Base-by-base conservation (phyloP, 2,329 filamentous ascomycete genomes). In the Thelonectria rubi region DNA sequence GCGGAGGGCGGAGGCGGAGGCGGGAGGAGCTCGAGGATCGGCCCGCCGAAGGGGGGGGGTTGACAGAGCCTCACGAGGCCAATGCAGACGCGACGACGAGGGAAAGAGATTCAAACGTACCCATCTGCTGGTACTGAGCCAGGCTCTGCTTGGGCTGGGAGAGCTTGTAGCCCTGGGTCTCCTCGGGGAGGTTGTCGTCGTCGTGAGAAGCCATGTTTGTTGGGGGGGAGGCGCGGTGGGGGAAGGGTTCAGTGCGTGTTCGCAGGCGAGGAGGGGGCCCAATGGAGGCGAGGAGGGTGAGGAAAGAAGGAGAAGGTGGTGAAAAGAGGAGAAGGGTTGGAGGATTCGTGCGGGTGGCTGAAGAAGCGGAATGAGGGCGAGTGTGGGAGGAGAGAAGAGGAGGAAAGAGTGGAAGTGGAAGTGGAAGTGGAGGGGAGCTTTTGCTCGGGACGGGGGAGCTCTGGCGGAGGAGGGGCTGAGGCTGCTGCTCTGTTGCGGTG, bases 81-180 rank as follows among this genome's bases (percentile, higher is more conserved):
- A 52, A 53, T 37, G 30, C 14, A 46, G n/a, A 18, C 18, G 42
- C 24, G 11, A 21, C 55, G 12, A 7, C 24, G 24, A 24, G 7
- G 54, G 51, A 26, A 53, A 20, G 20, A 47, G 43, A 45, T 30
- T 42, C 17, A 73, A 24, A 34, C 91, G 75, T 84, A 97, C 93
- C 95, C 81, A 99, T 91, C 78, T 97, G 85, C 76, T 94, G 86
- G 81, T 97, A 97, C 80, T 97, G 92, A 67, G 94, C 92, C 75
- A 99, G 86, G 72, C 92, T 96, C 87, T 98, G 97, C 90, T 97
- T 97, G 65, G 86, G 86, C 87, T 97, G 93, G 70, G 93, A 94
- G 76, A 97, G 91, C 88, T 96, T 97, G 90, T 97, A 98, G 77
- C 94, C 94, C 81, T 94, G 90, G 69, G 94, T 97, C 82, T 90